Evolutionary conservation across 75 land plant genomes (phyloP), one percentile per base, ranked within the genome.

Genomic region (Pinus tabuliformis): DNA sequence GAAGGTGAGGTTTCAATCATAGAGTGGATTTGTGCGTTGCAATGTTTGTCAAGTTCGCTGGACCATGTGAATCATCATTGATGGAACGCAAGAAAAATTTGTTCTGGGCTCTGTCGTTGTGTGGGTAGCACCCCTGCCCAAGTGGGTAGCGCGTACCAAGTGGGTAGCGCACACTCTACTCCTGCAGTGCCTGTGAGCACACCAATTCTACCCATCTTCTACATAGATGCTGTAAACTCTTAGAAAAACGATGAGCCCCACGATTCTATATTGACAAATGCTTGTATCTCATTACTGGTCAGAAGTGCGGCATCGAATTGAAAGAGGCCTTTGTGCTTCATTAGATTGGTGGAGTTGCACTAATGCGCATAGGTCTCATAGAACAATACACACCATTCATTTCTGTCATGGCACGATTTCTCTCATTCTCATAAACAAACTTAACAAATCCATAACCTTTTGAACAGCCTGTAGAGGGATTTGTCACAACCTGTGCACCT

Each of bases 381-480:
- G 97, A 93, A 78, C 97, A 94, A 62, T 84, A 83, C 2, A 84
- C 79, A 11, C 97, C 97, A 80, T 94, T 92, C 99, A 96, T 96
- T 82, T 96, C 99, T 57, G 89, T 81, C 99, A 96, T 92, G 2
- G 99, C 95, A 30, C 90, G 92, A 8, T 82, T 73, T 63, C 88
- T 86, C 73, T 96, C 99, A 73, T 54, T 83, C 80, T 96, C 99
- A 75, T 94, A 97, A 42, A 87, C 86, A 87, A 96, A 96, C 58
- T 84, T 89, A 76, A 96, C 95, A 85, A 96, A 96, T 15, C 99
- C 99, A 83, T 93, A 95, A 6, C 99, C 99, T 76, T 95, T 95
- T 8, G 99, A 89, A 12, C 99, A 83, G 7, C 90, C 91, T 20
- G 99, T 95, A 54, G 68, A 65, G 21, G 89, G 81, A 83, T 95